Evolutionary conservation across 192 early-diverging fungal genomes (phyloP), one percentile per base, ranked within the genome.

Genomic region (Dispira parvispora): DNA sequence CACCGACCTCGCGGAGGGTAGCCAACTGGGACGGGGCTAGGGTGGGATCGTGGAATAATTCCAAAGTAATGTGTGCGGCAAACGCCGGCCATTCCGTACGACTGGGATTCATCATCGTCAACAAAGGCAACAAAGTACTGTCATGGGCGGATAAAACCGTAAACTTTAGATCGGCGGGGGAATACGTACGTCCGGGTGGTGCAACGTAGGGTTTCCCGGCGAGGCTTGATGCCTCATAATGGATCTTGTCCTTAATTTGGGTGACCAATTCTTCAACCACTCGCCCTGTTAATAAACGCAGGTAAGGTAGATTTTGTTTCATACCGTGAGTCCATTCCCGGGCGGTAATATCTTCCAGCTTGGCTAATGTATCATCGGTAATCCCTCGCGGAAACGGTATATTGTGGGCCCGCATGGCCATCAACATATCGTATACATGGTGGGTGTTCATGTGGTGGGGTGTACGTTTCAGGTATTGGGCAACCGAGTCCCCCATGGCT

Each of bases 51-150:
- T 60, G 52, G 68, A 72, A 72, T 45, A 72, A 65, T 53, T 75
- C 73, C 44, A 74, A 62, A 6, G 69, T 69, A 62, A 74, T 65
- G 61, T 62, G 66, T 14, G 73, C 63, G 11, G 69, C 73, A 62
- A 65, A 74, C 42, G 69, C 67, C 47, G 67, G 63, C 73, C 73
- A 74, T 23, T 64, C 43, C 25, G 20, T 23, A 27, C 20, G 43
- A 0, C 18, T 50, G 49, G 20, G 23, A 63, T 68, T 68, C 67
- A 72, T 65, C 42, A 67, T 66, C 13, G 54, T 26, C 54, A 56
- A 27, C 13, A 56, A 2, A 27, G 54, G 54, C 21, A 56, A 27
- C 21, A 56, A 26, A 20, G 54, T 26, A 27, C 21, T 26, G 25
- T 56, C 54, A 27, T 56, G 54, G 21, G n/a, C 54, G 13, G 54